Conservation (phyloP, 164 flowering plant species). For the Brasenia schreberi region DNA sequence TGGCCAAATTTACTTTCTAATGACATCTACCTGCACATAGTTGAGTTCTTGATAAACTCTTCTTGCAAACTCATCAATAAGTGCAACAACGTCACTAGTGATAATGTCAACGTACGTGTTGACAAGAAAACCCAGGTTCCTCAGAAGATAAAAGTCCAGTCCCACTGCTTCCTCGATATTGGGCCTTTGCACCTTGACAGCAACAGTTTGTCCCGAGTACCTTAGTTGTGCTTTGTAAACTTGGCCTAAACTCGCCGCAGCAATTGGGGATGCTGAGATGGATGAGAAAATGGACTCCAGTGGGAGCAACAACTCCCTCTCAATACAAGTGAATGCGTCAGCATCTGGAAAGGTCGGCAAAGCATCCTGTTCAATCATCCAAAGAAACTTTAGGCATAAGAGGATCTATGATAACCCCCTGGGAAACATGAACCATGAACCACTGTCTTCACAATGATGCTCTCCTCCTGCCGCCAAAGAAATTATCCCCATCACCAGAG, state of each 20-base stretch:
- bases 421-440: too few species aligned
- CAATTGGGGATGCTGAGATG: constrained; percentile 81
- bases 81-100: constrained; percentile 82
- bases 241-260: constrained; percentile 99
- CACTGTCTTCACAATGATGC: too few species aligned
- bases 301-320: constrained; percentile 60
- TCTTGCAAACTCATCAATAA: constrained; percentile 87
- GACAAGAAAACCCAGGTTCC: constrained; percentile 65
- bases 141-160: constrained; percentile 75
- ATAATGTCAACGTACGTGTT: constrained; percentile 74
- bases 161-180: constrained; percentile 89
- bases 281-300: constrained; percentile 67
- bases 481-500: too few species aligned
- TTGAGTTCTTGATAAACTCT: constrained; percentile 97
- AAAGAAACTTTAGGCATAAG: background rate
- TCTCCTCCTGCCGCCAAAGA: too few species aligned
- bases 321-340: constrained; percentile 85
- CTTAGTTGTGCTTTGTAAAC: constrained; percentile 88
- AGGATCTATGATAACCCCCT: background rate
- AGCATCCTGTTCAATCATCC: constrained; percentile 53
- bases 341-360: constrained; percentile 90
- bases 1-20: too few species aligned
- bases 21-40: constrained; percentile 75
- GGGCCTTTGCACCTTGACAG: constrained; percentile 96
- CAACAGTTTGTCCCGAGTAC: constrained; percentile 69